Evolutionary conservation across 2,329 filamentous ascomycete species (phyloP), one percentile per base, ranked within the genome.

Genomic region (Fusarium pseudoanthophilum): DNA sequence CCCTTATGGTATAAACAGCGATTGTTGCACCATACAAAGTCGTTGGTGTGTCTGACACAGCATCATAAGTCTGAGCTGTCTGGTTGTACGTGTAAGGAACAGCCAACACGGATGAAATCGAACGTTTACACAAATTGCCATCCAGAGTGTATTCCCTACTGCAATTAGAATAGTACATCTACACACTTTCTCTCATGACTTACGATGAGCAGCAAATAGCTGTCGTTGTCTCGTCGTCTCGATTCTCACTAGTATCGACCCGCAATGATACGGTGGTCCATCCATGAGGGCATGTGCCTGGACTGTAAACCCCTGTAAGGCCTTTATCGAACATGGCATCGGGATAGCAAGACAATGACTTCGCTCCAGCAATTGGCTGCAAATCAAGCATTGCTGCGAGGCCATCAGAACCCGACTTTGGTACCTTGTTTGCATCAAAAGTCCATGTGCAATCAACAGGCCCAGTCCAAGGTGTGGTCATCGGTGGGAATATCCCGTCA

Each of bases 161-260:
- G 42, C 14, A 13, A 37, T 79, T 59, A 79, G 76, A 61, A 39
- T 24, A 28, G n/a, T n/a, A 28, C 18, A 18, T 28, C n/a, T 39
- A 49, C 45, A 14, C 32, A 21, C 8, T 15, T 32, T 40, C 51
- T n/a, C 32, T 42, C 53, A n/a, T 24, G 32, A 81, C 83, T 66
- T 81, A 84, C 83, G 80, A 83, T 60, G 83, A 84, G 58, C 83
- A 84, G 68, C 83, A 84, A 21, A 83, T 75, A 10, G 82, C 82
- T 16, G 82, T 84, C 11, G 81, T 84, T n/a, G 80, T 83, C 34
- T 79, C 78, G 49, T 78, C 74, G 16, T 73, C 69, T 57, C 69
- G 65, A 36, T 67, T 64, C 55, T 78, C 75, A 15, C 80, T 76
- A 5, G 77, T 79, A 42, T 79, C 79, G 30, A 80, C 77, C 4